A percentile compares a stretch with the other conserved stretches of the same genome.
Evolutionary conservation across 257 asterid genomes (phyloP).

Genomic region (Craterostigma plantagineum): DNA sequence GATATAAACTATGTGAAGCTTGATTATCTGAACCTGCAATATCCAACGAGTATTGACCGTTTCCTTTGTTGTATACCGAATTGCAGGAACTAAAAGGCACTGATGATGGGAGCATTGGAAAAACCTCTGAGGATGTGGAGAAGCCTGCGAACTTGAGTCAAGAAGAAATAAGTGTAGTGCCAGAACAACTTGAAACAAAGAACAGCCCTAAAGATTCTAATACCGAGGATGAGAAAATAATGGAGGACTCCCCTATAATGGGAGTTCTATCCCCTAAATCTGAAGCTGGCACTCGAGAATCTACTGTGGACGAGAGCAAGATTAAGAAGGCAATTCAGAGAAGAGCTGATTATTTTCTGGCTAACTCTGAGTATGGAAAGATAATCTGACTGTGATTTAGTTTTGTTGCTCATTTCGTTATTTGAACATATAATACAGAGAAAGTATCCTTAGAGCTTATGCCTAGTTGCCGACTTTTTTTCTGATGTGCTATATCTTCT

Average conservation of each 20-base stretch:
- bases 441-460: neutral
- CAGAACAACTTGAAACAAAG: conserved; percentile 25
- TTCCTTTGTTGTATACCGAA: conserved; percentile 12
- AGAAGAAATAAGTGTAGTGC: conserved; percentile 19
- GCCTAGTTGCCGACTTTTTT: neutral
- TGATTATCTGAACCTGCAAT: neutral
- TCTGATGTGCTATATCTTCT: conserved; percentile 6
- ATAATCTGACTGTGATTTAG: neutral
- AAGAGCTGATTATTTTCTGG: conserved; percentile 55
- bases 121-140: conserved; percentile 15
- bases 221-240: conserved; percentile 26
- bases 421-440: neutral
- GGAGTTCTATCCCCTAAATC: conserved; percentile 45
- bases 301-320: conserved; percentile 30
- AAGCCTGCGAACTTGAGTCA: conserved; percentile 11
- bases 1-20: neutral
- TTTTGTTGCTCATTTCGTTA: neutral
- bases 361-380: conserved; percentile 50
- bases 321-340: conserved; percentile 55
- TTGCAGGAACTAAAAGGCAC: conserved; percentile 41
- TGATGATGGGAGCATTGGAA: conserved; percentile 21
- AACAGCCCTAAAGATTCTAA: conserved; percentile 17
- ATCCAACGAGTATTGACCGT: neutral
- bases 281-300: conserved; percentile 25
- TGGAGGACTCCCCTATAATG: conserved; percentile 87